Percentiles rank a stretch among this genome's conserved stretches.
Conservation (phyloP, 768 basidiomycete species). For the Termitomyces sp. region DNA sequence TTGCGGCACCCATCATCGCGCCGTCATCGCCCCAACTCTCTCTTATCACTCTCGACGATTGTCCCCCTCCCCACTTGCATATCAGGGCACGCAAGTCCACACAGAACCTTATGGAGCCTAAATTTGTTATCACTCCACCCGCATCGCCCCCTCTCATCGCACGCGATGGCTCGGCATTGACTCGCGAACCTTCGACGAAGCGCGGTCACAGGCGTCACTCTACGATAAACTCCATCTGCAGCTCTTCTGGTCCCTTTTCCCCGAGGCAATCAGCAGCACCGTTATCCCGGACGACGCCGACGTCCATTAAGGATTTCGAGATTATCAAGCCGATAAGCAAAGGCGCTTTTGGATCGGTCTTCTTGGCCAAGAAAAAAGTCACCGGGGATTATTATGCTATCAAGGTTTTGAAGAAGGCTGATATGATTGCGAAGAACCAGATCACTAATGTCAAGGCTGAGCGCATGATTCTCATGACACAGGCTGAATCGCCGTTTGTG, state of each 20-base stretch:
- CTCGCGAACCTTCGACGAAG: constrained; percentile 43
- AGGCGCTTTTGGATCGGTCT: constrained; percentile 97
- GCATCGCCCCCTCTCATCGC: constrained; percentile 60
- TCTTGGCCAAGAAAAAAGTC: constrained; percentile 95
- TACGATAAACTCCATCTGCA: constrained; percentile 55
- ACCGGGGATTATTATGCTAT: constrained; percentile 99
- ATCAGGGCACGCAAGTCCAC: constrained; percentile 62
- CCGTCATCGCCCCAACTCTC: constrained; percentile 26
- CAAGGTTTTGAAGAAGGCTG: constrained; percentile 99
- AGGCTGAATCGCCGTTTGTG: constrained; percentile 96
- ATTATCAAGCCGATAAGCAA: constrained; percentile 99
- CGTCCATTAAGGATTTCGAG: constrained; percentile 98
- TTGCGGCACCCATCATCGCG: constrained; percentile 81
- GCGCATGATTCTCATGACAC: constrained; percentile 99
- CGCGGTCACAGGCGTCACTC: constrained; percentile 70
- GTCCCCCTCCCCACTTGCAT: constrained; percentile 52
- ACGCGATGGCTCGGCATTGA: constrained; percentile 30
- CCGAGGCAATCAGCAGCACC: constrained; percentile 82
- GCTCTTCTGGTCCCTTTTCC: constrained; percentile 70
- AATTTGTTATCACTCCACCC: constrained; percentile 68
- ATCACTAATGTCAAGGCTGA: constrained; percentile 99
- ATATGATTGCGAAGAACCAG: constrained; percentile 99
- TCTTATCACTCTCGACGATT: constrained; percentile 43
- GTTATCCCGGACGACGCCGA: constrained; percentile 70
- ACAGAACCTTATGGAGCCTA: constrained; percentile 60